These are phyloP conservation scores for Aspergillus udagawae DNA, from an alignment of 2,329 filamentous ascomycete species.

Conservation along the genomic window DNA sequence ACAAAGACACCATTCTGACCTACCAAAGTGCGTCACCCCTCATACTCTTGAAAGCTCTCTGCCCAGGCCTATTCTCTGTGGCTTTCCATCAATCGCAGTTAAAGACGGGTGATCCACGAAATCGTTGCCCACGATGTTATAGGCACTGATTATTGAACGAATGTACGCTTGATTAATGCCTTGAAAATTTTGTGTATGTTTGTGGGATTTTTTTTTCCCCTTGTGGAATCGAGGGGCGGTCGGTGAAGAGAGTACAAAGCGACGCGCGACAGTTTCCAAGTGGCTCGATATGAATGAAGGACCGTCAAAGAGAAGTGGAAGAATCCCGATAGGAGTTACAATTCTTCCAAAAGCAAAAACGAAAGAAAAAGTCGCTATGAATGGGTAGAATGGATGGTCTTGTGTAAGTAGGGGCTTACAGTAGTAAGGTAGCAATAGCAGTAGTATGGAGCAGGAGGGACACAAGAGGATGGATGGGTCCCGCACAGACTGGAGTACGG, in stretches of 20 bases:
- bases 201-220: neutral
- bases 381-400: neutral
- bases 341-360: neutral
- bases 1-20: slow-evolving; percentile 7
- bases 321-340: neutral
- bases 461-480: slow-evolving; percentile 10
- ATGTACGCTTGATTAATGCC: neutral
- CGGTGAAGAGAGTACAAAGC: slow-evolving; percentile 6
- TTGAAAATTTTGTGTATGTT: neutral
- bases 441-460: slow-evolving; percentile 1
- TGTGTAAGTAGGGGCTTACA: slow-evolving; percentile 1
- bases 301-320: neutral
- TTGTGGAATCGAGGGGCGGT: slow-evolving; percentile 11
- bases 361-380: neutral
- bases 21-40: slow-evolving; percentile 20
- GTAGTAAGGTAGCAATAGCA: slow-evolving; percentile 2
- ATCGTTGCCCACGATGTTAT: neutral
- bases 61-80: neutral
- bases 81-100: neutral
- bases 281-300: neutral
- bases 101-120: neutral
- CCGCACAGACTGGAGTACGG: slow-evolving; percentile 15
- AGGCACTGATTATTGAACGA: neutral
- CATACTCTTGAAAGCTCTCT: slow-evolving; percentile 12
- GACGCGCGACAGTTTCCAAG: neutral